Evolutionary conservation across 2,329 filamentous ascomycete species (phyloP), one percentile per base, ranked within the genome.

Genomic region (Aureobasidium sp.): DNA sequence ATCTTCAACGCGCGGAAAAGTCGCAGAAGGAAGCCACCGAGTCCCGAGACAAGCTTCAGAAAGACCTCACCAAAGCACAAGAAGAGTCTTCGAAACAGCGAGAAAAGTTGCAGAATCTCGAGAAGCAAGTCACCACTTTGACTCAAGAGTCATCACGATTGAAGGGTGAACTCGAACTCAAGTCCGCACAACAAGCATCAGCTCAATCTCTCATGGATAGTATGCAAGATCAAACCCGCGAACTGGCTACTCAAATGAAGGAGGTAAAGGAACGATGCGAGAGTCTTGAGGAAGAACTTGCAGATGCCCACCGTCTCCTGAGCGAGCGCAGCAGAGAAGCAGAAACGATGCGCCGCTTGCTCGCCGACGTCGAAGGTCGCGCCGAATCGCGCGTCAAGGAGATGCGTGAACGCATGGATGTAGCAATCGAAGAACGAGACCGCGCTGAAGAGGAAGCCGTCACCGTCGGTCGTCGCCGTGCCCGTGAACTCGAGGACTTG

Each of bases 391-490:
- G 91, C 69, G 84, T 96, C 21, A 86, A 90, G 32, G 93, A 97
- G 66, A 94, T 96, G 86, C 88, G 90, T 59, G 86, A 90, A 62
- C 85, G 88, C 2, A 87, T 97, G 81, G 93, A 97, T 69, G 81
- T 89, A 1, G 92, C 92, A 0, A 82, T 96, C n/a, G 92, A 97
- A 72, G 94, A 99, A 74, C 85, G 94, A 21, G 94, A 99, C 72
- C 85, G 91, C 2, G 87, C 91, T 2, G 93, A 99, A 74, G 92
- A 97, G 65, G 92, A 97, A 75, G 86, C 91, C 3, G 90, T 85
- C 68, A 88, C 86, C 0, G 81, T 89, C 53, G 89, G 88, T 13
- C 83, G 93, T 58, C 84, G 89, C 45, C 86, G 87, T 64, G 84
- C 89, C 6, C 82, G 92, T 50, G 94, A 97, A 77, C 80, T 90